Percentiles rank a stretch among this genome's conserved stretches.
Conservation (phyloP, 2,329 filamentous ascomycete species). For the Elsinoe necatrix region DNA sequence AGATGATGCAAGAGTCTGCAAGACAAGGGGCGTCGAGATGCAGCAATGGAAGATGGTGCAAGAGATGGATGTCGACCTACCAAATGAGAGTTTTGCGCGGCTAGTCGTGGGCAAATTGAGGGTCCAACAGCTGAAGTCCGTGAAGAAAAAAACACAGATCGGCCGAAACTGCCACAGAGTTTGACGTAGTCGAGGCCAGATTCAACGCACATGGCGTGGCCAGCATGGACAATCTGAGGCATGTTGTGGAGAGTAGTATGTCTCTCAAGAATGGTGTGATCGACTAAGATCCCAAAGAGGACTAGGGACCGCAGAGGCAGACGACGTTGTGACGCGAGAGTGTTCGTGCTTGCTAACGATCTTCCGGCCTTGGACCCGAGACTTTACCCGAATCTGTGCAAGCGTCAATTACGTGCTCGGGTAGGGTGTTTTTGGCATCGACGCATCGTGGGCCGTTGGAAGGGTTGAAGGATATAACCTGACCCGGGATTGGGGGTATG, state of each 20-base stretch:
- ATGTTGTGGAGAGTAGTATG: neutral
- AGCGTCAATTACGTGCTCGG: conserved; percentile 14
- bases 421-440: neutral
- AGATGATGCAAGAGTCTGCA: neutral
- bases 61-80: neutral
- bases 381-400: conserved; percentile 6
- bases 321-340: conserved; percentile 2
- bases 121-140: conserved; percentile 15
- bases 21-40: conserved; percentile 2
- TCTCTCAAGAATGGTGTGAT: conserved; percentile 18
- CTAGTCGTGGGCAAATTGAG: conserved; percentile 3
- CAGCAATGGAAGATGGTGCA: neutral
- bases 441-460: neutral
- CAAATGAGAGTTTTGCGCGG: neutral
- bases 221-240: neutral
- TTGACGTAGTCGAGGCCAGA: conserved; percentile 12
- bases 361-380: neutral
- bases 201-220: conserved; percentile 10
- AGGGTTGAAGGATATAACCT: neutral
- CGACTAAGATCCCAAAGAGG: conserved; percentile 15
- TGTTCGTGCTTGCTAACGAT: conserved; percentile 12
- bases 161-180: conserved; percentile 3
- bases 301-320: conserved; percentile 14
- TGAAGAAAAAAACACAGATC: neutral
- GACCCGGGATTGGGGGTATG: neutral